Evolutionary conservation across 768 basidiomycete species (phyloP).

Genomic region (Gautieria morchelliformis): DNA sequence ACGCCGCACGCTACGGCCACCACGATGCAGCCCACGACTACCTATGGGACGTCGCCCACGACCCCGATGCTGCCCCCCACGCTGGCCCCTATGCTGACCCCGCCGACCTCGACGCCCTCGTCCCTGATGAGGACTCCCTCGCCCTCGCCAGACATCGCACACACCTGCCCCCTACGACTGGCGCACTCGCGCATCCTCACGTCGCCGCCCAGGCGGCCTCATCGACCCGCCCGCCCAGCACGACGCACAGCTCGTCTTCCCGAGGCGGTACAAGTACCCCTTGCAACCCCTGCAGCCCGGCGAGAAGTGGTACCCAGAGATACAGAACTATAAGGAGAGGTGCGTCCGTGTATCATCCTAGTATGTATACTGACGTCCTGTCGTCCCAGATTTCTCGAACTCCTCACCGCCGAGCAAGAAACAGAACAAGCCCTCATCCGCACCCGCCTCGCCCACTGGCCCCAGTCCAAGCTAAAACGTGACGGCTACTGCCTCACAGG

Average conservation of each 20-base stretch:
- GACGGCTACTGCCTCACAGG: conserved; percentile 68
- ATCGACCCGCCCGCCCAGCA: neutral
- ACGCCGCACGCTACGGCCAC: too few relatives aligned
- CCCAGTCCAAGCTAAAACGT: conserved; percentile 43
- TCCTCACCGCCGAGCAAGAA: conserved; percentile 49
- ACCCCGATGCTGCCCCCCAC: too few relatives aligned
- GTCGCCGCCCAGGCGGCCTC: neutral
- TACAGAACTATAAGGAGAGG: conserved; percentile 47
- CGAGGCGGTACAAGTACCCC: conserved; percentile 30
- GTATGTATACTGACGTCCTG: too few relatives aligned
- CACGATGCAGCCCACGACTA: too few relatives aligned
- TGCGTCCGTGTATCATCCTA: conserved; percentile 18
- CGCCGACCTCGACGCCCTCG: neutral
- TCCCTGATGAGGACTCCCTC: neutral
- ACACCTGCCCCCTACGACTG: neutral
- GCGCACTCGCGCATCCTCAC: neutral
- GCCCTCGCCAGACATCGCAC: neutral
- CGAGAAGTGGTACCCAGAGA: conserved; percentile 39
- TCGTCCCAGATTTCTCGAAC: conserved; percentile 33
- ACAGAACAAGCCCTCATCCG: conserved; percentile 51
- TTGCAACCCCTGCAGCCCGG: conserved; percentile 23
- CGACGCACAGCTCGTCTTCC: neutral
- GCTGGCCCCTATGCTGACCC: too few relatives aligned
- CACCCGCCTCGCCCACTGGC: conserved; percentile 62
- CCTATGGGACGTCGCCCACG: too few relatives aligned